Conservation (phyloP, 352 stramenopile species). For the Phytophthora crassamura region DNA sequence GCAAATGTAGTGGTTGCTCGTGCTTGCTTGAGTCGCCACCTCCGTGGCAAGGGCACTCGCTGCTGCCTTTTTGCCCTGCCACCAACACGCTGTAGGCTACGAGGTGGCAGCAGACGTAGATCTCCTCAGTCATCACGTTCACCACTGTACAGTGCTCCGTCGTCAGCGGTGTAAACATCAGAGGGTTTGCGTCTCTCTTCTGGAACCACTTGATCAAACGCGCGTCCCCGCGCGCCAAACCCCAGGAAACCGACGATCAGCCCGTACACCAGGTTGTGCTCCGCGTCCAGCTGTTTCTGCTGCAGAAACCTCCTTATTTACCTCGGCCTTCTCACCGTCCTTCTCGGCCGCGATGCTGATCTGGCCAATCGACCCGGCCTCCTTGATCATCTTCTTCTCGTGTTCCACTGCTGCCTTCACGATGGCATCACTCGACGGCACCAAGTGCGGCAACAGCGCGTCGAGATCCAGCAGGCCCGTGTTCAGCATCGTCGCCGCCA, state of each 20-base stretch:
- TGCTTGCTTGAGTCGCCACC: constrained; percentile 8
- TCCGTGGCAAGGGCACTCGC: constrained; percentile 2
- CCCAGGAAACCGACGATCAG: constrained; percentile 84
- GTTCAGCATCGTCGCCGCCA: constrained; percentile 88
- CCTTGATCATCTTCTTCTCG: constrained; percentile 63
- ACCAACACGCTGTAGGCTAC: constrained; percentile 50
- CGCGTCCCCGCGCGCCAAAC: constrained; percentile 63
- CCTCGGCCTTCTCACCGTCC: constrained; percentile 36
- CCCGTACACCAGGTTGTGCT: constrained; percentile 82
- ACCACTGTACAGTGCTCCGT: constrained; percentile 72
- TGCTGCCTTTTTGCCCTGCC: constrained; percentile 3
- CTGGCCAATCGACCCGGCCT: too few species aligned
- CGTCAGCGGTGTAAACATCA: constrained; percentile 68
- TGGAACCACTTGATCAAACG: constrained; percentile 89
- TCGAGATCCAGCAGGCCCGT: constrained; percentile 85
- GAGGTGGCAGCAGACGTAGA: constrained; percentile 71
- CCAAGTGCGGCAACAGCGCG: constrained; percentile 78
- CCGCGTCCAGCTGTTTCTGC: constrained; percentile 27
- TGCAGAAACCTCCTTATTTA: constrained; percentile 37
- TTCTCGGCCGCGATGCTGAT: constrained; percentile 72
- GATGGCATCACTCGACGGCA: constrained; percentile 70
- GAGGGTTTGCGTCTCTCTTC: constrained; percentile 63
- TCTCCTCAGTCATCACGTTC: constrained; percentile 59
- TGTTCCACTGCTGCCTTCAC: constrained; percentile 52
- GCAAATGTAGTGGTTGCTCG: constrained; percentile 39